Conservation (phyloP, 306 rosid genomes). For the Ormosia emarginata region DNA sequence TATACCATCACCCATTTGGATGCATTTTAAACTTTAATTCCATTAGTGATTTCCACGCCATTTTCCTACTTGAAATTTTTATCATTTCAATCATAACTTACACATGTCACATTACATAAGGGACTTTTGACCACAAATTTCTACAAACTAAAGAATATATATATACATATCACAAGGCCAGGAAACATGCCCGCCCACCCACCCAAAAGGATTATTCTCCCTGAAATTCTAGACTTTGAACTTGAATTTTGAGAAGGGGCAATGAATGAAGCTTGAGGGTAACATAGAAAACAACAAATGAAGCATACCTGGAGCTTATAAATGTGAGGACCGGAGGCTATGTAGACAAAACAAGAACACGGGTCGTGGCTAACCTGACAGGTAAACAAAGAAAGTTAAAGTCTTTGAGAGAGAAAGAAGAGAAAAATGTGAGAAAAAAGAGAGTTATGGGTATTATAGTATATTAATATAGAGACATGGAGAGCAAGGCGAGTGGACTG, state of each 20-base stretch:
- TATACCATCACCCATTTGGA: neutral
- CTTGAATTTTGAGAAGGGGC: neutral
- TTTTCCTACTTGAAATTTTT: neutral
- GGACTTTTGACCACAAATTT: neutral
- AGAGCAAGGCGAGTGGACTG: conserved; percentile 90
- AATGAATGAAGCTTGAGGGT: neutral
- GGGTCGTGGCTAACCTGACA: conserved; percentile 45
- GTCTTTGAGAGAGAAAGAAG: neutral
- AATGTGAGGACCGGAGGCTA: conserved; percentile 75
- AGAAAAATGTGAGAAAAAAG: neutral
- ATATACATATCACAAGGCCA: too few relatives aligned
- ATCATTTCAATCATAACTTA: neutral
- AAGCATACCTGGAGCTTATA: conserved; percentile 64
- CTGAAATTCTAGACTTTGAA: neutral
- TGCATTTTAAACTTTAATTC: neutral
- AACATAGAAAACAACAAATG: neutral
- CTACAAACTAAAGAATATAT: neutral
- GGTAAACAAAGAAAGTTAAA: neutral
- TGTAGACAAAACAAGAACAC: conserved; percentile 52
- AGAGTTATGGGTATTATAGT: neutral
- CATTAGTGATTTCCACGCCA: neutral
- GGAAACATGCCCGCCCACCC: too few relatives aligned
- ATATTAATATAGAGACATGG: conserved; percentile 31
- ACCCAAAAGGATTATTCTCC: neutral
- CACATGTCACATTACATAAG: neutral